A percentile compares a stretch with the other conserved stretches of the same genome.
phyloP scores from a whole-genome alignment of 1,284 basidiomycete species.

The Trichosporon asahii region DNA sequence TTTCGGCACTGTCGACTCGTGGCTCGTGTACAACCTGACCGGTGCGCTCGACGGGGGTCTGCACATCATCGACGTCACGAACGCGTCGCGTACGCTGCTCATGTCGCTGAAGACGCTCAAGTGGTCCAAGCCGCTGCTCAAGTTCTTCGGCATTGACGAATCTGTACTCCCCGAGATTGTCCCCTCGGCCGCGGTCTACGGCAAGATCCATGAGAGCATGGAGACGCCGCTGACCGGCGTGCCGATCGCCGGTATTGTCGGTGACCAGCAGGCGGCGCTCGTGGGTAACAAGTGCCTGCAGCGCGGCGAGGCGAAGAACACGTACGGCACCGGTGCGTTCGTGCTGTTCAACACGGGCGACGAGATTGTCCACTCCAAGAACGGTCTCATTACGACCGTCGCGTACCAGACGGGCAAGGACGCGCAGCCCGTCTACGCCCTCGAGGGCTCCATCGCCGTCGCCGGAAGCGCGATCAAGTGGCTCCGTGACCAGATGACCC shows the following conservation, averaged over 20 bases:
- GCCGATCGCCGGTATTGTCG: constrained; percentile 84
- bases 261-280: constrained; percentile 94
- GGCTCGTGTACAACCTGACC: constrained; percentile 74
- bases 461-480: constrained; percentile 95
- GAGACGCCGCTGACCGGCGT: constrained; percentile 70
- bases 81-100: constrained; percentile 92
- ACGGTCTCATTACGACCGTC: constrained; percentile 85
- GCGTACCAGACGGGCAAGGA: constrained; percentile 80
- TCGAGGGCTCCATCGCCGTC: constrained; percentile 93
- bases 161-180: constrained; percentile 83
- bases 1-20: constrained; percentile 95
- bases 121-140: constrained; percentile 79
- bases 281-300: constrained; percentile 91
- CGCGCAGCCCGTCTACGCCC: constrained; percentile 78
- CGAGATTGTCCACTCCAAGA: constrained; percentile 76
- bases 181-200: constrained; percentile 89
- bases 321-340: constrained; percentile 95
- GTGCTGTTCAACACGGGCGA: constrained; percentile 83
- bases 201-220: constrained; percentile 58
- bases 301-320: constrained; percentile 86
- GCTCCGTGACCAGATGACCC: constrained; percentile 81
- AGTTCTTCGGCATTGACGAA: constrained; percentile 78
- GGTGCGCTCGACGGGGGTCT: constrained; percentile 65
- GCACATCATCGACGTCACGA: constrained; percentile 94
- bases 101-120: constrained; percentile 75